These are phyloP conservation scores for Elsinoe australis DNA, from an alignment of 2,329 filamentous ascomycete genomes.

Conservation along the genomic window DNA sequence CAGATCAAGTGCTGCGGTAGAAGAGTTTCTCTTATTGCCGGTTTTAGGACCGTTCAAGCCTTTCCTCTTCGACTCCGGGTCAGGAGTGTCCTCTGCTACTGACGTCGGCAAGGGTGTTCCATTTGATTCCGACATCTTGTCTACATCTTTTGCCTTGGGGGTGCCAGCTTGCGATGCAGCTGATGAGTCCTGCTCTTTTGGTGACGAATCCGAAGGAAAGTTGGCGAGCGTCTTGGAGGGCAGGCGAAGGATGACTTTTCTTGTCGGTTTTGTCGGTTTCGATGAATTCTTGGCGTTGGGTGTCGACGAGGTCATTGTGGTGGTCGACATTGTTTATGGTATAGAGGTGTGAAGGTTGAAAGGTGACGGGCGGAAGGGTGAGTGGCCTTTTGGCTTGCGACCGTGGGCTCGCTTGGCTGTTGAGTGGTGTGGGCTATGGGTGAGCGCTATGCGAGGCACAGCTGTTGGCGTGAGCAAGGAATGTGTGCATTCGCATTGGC, in stretches of 20 bases:
- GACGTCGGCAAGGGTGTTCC: slow-evolving; percentile 32
- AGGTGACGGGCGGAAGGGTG: not conserved
- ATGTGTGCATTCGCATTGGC: slow-evolving; percentile 11
- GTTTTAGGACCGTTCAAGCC: slow-evolving; percentile 62
- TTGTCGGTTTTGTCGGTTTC: slow-evolving; percentile 27
- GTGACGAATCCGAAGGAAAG: slow-evolving; percentile 30
- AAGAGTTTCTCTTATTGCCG: slow-evolving; percentile 52
- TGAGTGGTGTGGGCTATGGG: slow-evolving; percentile 9
- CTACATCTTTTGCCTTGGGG: slow-evolving; percentile 33
- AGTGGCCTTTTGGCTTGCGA: slow-evolving; percentile 18
- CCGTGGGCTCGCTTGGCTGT: slow-evolving; percentile 19
- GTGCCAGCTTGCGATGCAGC: slow-evolving; percentile 29
- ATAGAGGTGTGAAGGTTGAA: slow-evolving; percentile 21
- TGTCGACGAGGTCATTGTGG: slow-evolving; percentile 18
- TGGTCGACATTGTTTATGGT: slow-evolving; percentile 19
- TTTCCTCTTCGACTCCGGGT: slow-evolving; percentile 60
- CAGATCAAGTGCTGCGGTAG: slow-evolving; percentile 45
- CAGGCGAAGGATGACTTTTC: slow-evolving; percentile 26
- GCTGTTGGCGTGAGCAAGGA: slow-evolving; percentile 13
- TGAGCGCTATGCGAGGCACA: slow-evolving; percentile 17
- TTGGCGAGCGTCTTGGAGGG: slow-evolving; percentile 23
- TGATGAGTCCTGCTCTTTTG: slow-evolving; percentile 21
- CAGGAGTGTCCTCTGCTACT: slow-evolving; percentile 33
- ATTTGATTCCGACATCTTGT: slow-evolving; percentile 37
- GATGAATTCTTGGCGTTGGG: slow-evolving; percentile 19